Base-by-base conservation (phyloP, 1,284 basidiomycete genomes). In the Melampsora larici-populina region DNA sequence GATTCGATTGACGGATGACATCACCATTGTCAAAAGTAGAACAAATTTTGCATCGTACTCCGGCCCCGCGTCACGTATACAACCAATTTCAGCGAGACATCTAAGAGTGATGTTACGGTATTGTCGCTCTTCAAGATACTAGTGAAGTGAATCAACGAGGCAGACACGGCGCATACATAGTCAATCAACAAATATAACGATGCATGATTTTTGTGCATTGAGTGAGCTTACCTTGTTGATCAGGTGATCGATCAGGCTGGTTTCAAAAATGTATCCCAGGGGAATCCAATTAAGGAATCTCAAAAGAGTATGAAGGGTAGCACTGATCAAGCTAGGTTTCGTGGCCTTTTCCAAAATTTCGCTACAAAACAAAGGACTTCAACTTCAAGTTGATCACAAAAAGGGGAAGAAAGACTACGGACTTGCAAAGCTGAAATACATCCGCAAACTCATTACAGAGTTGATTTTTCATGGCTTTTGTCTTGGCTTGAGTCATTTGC, bases 251-350 rank as follows among this genome's bases (percentile, higher is more conserved):
- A 99, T 98, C 82, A 99, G 92, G 69, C 92, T 93, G 0, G 97
- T 99, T 86, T 99, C 97, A 81, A 99, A 99, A 81, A 99, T 98
- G 85, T 96, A 99, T 33, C 96, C 97, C 64, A 99, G 87, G 67
- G 97, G 97, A 83, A 99, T 99, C 97, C 97, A 99, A 85, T 98
- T 98, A 82, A 99, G 86, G 88, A 99, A 99, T 78, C 94, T 88
- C 79, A 99, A 87, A 60, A 99, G 88, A 0, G 97, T 99, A 85
- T 99, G 96, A 80, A 99, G 87, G 3, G 97, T 99, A 11, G 92
- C 93, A 85, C 90, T 94, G 86, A 99, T 96, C 78, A 99, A 86
- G 40, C 93, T 94, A 2, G 94, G 90, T 86, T 98, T 99, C 83
- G 94, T 91, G n/a, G 97, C 96, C 85, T 97, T 96, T 83, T 95